Base-by-base conservation (phyloP, 129 eudicot genomes). In the Glebionis coronaria region DNA sequence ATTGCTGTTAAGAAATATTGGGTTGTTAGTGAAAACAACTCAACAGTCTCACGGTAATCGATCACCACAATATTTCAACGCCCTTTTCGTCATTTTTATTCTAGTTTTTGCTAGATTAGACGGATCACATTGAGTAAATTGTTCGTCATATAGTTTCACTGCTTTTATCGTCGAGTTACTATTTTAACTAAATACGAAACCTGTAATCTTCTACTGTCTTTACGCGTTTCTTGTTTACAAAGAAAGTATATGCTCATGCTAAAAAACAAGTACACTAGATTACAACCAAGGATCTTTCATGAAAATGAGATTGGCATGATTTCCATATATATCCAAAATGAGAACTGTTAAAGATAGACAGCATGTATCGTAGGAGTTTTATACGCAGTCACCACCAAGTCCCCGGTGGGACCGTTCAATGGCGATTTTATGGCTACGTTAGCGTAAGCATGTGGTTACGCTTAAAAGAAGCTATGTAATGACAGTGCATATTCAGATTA, bases 291-390 rank as follows among this genome's bases (percentile, higher is more conserved):
- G 42, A 42, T 63, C 70, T 72, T 42, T 52, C 63, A 12, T 42
- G 45, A 21, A 27, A 62, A 54, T 7, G 38, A 40, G 56, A 70
- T 71, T 63, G 71, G 61, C 79, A 67, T 59, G 4, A 51, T 57
- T 46, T 52, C 35, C 69, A 68, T 68, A 68, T 58, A 68, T 6
- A 68, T 74, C 60, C 74, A 75, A 75, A 75, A 59, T 16, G 6
- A 25, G 8, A 68, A 60, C 70, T 68, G 56, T 52, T 68, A 5
- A 14, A 53, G 29, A 73, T 19, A 66, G 45, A 9, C 46, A 42
- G 27, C 52, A 56, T 65, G 18, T 46, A 44, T 42, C 28, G 2
- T 46, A 31, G 19, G 58, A 59, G 14, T 72, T 51, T 31, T 31
- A 19, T 62, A 58, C 9, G 51, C n/a, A 16, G 44, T 20, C 45